A percentile compares a stretch with the other conserved stretches of the same genome.
phyloP scores from a whole-genome alignment of 2,329 filamentous ascomycete species.

The Hysterium pulicare region DNA sequence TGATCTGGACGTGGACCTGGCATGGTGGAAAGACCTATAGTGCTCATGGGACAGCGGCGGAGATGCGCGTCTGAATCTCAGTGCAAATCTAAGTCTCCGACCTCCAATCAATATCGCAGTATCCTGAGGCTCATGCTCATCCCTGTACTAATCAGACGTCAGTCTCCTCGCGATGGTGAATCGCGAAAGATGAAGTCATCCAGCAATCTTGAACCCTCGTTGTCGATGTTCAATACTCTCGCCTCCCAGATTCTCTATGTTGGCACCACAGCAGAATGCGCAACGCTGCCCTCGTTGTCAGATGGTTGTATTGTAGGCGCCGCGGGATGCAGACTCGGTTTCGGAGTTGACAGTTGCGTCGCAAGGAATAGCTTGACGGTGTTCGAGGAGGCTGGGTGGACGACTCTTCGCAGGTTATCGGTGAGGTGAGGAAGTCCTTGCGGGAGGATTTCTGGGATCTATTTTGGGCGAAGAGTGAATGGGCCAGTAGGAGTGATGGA shows the following conservation, averaged over 20 bases:
- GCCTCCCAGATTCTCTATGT: constrained; percentile 9
- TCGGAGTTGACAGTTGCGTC: not conserved
- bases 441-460: not conserved
- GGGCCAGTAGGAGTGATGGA: constrained; percentile 1
- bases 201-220: constrained; percentile 11
- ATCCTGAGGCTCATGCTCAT: constrained; percentile 5
- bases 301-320: too few species aligned
- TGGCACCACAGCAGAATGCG: not conserved
- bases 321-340: not conserved
- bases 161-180: constrained; percentile 18
- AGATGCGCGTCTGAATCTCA: not conserved
- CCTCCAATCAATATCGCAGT: constrained; percentile 3
- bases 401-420: not conserved
- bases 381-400: not conserved
- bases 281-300: not conserved
- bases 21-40: constrained; percentile 18
- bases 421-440: not conserved
- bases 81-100: not conserved
- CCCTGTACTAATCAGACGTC: constrained; percentile 9
- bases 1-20: constrained; percentile 16
- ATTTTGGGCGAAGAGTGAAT: not conserved
- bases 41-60: constrained; percentile 3
- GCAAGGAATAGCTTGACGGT: not conserved
- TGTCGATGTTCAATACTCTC: constrained; percentile 8
- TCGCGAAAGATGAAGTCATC: constrained; percentile 13